These are phyloP conservation scores for Aspergillus udagawae DNA, from an alignment of 2,329 filamentous ascomycete species.

Conservation along the genomic window DNA sequence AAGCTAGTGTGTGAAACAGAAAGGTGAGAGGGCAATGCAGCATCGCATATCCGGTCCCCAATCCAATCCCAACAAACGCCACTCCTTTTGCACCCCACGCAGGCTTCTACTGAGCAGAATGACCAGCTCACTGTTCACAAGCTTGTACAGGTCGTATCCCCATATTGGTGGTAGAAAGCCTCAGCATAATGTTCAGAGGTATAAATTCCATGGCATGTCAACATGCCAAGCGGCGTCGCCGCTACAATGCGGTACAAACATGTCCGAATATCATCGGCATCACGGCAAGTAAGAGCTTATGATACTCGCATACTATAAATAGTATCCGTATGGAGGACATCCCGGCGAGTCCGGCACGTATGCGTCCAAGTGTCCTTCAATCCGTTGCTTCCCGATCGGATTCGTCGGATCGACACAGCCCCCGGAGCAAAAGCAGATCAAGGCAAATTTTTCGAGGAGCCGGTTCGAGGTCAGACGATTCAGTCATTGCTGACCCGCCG, in stretches of 20 bases:
- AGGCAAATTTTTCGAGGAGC: not conserved
- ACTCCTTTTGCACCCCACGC: not conserved
- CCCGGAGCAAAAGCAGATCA: not conserved
- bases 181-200: not conserved
- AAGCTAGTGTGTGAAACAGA: not conserved
- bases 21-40: not conserved
- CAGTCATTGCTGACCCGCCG: slow-evolving; percentile 33
- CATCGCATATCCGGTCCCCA: not conserved
- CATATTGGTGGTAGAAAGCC: not conserved
- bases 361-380: slow-evolving; percentile 1
- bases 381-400: not conserved
- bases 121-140: not conserved
- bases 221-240: not conserved
- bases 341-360: not conserved
- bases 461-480: not conserved
- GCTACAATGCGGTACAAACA: not conserved
- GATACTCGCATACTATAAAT: not conserved
- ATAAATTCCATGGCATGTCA: not conserved
- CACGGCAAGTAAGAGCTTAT: not conserved
- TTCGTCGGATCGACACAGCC: not conserved
- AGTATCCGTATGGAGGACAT: not conserved
- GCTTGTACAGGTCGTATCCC: not conserved
- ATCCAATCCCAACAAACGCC: not conserved
- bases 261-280: not conserved
- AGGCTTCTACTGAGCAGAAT: not conserved